Conservation (phyloP, 768 basidiomycete species). For the Tulasnella sp. region DNA sequence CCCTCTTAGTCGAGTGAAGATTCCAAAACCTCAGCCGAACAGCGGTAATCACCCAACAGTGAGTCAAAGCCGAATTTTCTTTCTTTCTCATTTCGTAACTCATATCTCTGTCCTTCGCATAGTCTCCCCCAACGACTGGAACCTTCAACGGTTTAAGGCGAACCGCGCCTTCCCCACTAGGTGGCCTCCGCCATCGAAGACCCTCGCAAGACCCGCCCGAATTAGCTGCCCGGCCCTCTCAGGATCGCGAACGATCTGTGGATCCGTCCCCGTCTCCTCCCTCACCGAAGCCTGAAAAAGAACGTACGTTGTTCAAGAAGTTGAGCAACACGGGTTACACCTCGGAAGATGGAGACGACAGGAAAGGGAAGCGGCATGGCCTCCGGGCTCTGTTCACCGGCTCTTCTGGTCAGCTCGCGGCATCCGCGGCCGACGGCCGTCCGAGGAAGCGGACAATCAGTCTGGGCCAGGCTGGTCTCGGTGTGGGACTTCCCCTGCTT, state of each 20-base stretch:
- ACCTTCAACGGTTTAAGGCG: too few relatives aligned
- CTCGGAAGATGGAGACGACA: background rate
- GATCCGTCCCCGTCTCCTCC: background rate
- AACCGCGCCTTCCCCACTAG: background rate
- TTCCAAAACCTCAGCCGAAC: background rate
- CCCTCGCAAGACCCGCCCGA: conserved; percentile 1
- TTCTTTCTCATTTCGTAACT: background rate
- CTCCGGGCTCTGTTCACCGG: conserved; percentile 4
- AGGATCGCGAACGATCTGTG: background rate
- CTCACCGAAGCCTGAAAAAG: background rate
- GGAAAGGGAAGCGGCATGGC: background rate
- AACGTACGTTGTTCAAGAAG: too few relatives aligned
- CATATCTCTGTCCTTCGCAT: background rate
- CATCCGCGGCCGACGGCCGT: background rate
- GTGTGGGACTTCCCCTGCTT: background rate
- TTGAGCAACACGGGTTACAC: too few relatives aligned
- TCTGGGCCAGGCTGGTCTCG: conserved; percentile 7
- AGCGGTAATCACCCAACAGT: background rate
- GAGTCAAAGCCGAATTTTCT: background rate
- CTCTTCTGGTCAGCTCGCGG: background rate
- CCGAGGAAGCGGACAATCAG: conserved; percentile 8
- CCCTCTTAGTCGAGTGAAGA: background rate
- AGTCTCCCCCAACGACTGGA: too few relatives aligned
- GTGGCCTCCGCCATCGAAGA: background rate
- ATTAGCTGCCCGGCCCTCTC: background rate